Evolutionary conservation across 169 alveolate species (phyloP).

Genomic region (Cyclospora cayetanensis): DNA sequence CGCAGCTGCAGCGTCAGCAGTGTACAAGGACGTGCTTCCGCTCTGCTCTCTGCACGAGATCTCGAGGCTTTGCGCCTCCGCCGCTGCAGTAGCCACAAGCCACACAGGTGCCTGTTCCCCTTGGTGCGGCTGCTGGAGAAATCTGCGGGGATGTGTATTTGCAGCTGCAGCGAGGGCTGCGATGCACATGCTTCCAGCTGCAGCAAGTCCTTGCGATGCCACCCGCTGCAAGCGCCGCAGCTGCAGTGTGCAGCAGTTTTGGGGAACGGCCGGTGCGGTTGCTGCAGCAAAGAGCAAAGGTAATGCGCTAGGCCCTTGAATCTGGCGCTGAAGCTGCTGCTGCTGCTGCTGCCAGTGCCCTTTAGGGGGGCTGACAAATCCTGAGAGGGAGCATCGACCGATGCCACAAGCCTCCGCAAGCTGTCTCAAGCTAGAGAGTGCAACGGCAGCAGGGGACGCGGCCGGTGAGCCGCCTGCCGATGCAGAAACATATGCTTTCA

Average conservation of each 20-base stretch:
- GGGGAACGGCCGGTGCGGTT: neutral
- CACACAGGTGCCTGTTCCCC: neutral
- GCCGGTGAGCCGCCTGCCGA: neutral
- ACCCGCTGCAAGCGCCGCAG: slow-evolving; percentile 35
- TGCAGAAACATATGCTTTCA: neutral
- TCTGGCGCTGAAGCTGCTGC: slow-evolving; percentile 24
- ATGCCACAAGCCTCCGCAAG: neutral
- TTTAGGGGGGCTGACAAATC: neutral
- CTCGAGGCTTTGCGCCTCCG: neutral
- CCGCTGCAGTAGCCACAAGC: neutral
- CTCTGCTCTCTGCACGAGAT: no score
- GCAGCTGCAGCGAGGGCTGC: neutral
- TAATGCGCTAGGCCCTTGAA: neutral
- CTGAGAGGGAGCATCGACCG: neutral
- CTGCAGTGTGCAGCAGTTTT: neutral
- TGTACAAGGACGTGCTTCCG: neutral
- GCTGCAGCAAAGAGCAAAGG: slow-evolving; percentile 6
- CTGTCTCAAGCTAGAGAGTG: neutral
- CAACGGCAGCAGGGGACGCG: neutral
- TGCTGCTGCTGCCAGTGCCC: slow-evolving; percentile 25
- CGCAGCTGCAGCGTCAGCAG: slow-evolving; percentile 1
- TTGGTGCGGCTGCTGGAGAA: neutral
- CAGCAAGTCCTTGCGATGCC: slow-evolving; percentile 16
- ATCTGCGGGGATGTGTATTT: neutral
- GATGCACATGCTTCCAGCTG: slow-evolving; percentile 28